phyloP scores from a whole-genome alignment of 2,329 filamentous ascomycete genomes.

The Colletotrichum tropicicola region DNA sequence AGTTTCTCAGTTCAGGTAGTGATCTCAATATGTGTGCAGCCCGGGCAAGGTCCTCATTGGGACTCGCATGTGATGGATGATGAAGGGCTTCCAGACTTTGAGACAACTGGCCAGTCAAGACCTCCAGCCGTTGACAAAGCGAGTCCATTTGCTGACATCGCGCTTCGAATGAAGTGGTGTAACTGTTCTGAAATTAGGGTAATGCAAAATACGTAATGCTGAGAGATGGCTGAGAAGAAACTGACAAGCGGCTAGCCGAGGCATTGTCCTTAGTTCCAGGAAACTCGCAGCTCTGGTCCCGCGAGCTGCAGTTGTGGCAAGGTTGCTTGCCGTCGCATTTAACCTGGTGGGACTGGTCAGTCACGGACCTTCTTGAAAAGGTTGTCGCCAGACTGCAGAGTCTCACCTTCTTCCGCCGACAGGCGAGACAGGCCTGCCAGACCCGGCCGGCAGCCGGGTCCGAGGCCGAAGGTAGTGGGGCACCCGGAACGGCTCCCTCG shows the following conservation, averaged over 20 bases:
- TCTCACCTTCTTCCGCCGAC: background rate
- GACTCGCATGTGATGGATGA: background rate
- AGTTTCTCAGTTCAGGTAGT: too few species aligned
- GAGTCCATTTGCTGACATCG: slow-evolving; percentile 36
- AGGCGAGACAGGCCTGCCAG: background rate
- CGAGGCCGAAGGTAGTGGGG: background rate
- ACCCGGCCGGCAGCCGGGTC: background rate
- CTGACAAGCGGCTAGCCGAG: slow-evolving; percentile 33
- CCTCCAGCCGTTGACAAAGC: slow-evolving; percentile 36
- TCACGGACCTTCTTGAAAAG: too few species aligned
- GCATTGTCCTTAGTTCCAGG: slow-evolving; percentile 35
- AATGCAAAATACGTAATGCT: too few species aligned
- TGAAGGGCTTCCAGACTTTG: slow-evolving; percentile 10
- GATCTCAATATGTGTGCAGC: slow-evolving; percentile 30
- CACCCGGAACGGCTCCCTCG: too few species aligned
- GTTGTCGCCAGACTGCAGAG: too few species aligned
- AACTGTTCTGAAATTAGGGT: slow-evolving; percentile 12
- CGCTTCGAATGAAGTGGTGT: slow-evolving; percentile 34
- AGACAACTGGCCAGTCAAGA: slow-evolving; percentile 29
- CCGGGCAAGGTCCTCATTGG: slow-evolving; percentile 22
- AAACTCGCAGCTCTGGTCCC: slow-evolving; percentile 33
- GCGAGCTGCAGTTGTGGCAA: slow-evolving; percentile 36
- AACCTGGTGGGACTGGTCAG: too few species aligned
- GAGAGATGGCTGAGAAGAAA: background rate
- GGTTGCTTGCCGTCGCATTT: slow-evolving; percentile 38